Conservation (phyloP, 108 stramenopile genomes). For the Fistulifera pelliculosa region DNA sequence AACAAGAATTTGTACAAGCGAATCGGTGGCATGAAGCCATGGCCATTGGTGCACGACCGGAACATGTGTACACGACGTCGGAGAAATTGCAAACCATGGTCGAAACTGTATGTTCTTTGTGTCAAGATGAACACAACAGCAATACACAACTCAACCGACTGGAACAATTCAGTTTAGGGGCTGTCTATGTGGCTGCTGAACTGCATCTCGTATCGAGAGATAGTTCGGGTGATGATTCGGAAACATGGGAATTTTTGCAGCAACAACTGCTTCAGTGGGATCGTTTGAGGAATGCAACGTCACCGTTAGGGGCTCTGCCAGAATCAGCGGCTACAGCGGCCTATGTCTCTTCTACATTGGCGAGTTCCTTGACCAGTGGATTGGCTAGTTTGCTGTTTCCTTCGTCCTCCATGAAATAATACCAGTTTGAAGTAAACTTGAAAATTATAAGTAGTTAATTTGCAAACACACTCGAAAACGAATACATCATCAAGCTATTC, state of each 20-base stretch:
- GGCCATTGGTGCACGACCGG: conserved; percentile 66
- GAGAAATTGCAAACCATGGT: conserved; percentile 57
- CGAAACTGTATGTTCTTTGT: conserved; percentile 20
- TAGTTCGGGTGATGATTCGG: conserved; percentile 30
- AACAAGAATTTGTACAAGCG: conserved; percentile 27
- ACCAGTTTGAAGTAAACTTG: no score
- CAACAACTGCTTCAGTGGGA: conserved; percentile 43
- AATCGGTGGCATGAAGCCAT: conserved; percentile 75
- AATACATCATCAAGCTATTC: no score
- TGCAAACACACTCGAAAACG: no score
- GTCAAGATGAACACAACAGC: background rate
- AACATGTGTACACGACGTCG: conserved; percentile 25
- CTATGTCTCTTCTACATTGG: conserved; percentile 4
- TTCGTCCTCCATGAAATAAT: background rate
- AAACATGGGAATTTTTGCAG: conserved; percentile 60
- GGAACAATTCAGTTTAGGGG: conserved; percentile 43
- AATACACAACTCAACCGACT: background rate
- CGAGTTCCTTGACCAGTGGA: conserved; percentile 2
- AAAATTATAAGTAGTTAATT: no score
- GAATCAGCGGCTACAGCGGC: background rate
- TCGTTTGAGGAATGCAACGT: background rate
- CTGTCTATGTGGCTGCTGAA: conserved; percentile 70
- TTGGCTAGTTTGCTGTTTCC: conserved; percentile 4
- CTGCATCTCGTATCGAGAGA: conserved; percentile 58
- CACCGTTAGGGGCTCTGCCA: background rate